Base-by-base conservation (phyloP, 345 rosid species). In the Salix udensis region DNA sequence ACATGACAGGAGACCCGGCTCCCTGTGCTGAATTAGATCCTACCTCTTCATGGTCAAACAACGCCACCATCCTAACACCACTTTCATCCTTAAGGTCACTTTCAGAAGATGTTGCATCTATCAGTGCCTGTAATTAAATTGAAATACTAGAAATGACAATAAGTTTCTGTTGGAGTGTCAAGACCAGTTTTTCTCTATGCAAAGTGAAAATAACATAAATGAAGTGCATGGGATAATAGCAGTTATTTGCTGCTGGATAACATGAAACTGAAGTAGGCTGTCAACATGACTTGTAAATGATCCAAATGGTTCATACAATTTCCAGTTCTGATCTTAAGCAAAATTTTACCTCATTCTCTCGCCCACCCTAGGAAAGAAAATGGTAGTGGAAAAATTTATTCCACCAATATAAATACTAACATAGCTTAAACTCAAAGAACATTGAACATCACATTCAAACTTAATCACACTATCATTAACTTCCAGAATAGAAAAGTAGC, bases 31-130 rank as follows among this genome's bases (percentile, higher is more conserved):
- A 96, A 70, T 81, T 23, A 76, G 99, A 96, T 61, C 98, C 99
- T 75, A 94, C 93, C 87, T 96, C 99, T 78, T 96, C 97, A 13
- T 96, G 98, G 87, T 96, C 99, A 86, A 94, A 96, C 80, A 96
- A 74, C 53, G 98, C 98, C 83, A 96, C 93, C 95, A 94, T 82
- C 87, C 98, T 92, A 74, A 96, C 92, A 72, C 94, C 94, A 78
- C 79, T 84, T 88, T 94, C 99, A 55, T 89, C 82, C 77, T 88
- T 88, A 71, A 96, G 92, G 84, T 88, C 86, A 31, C 87, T 83
- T 70, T 73, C 90, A 67, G 91, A 88, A 71, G 95, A 88, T 26
- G 97, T 86, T 74, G 90, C 83, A 82, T 94, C 98, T 55, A 96
- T 88, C 80, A 96, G 82, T 19, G 90, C 97, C 99, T 93, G 85